Evolutionary conservation across 228 moss, liverwort and hornwort species (phyloP), one percentile per base, ranked within the genome.

Genomic region (Sphagnum fallax): DNA sequence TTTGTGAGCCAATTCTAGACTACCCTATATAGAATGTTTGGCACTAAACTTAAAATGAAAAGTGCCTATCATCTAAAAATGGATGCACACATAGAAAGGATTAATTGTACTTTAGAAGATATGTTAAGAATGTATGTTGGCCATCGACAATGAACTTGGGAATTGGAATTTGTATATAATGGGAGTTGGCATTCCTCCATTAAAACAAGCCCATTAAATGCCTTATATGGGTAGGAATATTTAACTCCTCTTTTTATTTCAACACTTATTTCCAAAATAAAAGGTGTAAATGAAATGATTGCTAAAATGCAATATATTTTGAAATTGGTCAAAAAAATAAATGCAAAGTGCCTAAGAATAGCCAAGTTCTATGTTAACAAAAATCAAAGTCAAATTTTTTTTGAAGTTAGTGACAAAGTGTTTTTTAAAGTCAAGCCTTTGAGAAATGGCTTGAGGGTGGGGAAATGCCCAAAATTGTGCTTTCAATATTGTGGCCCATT

Each of bases 81-180:
- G 3, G 66, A 67, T 67, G 73, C 55, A 15, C 73, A 67, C 16
- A 73, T 52, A 5, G 57, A 76, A 48, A 47, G 75, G 4, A 60
- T 6, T 0, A 76, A 76, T 58, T 18, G 65, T 48, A 65, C 13
- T 0, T 8, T 76, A 5, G 71, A 76, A 49, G 70, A 76, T 59
- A 61, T 72, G 16, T 60, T 76, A 4, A 49, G 51, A 49, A 47
- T 50, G 6, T 65, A 52, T 18, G 49, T 50, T 62, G 59, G 60
- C 48, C 13, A 18, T 11, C 5, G 4, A 49, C 5, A 70, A 51
- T 6, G 47, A 6, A 9, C 0, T 32, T 70, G 70, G 62, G 61
- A 70, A 4, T 5, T 61, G 0, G 55, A 70, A 51, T 70, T 70
- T 51, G 70, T 61, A 48, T 62, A 48, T 49, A 70, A 70, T 32